Percentiles rank a stretch among this genome's conserved stretches.
phyloP scores from a whole-genome alignment of 768 basidiomycete genomes.

The Calocera cornea region DNA sequence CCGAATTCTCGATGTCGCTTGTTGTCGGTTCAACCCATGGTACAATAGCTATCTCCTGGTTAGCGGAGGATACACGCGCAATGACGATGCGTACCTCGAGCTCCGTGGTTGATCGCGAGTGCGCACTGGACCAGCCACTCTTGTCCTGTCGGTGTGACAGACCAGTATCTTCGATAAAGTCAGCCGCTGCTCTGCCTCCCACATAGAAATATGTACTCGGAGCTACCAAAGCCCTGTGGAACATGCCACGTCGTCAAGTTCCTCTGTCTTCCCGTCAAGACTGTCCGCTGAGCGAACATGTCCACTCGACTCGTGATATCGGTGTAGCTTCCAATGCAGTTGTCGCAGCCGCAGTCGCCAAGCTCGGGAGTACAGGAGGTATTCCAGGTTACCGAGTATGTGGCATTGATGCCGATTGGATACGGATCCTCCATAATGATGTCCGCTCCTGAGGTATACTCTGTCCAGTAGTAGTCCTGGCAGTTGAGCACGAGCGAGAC shows the following conservation, averaged over 20 bases:
- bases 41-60: constrained; percentile 30
- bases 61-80: not conserved
- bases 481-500: constrained; percentile 48
- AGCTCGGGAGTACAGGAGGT: constrained; percentile 30
- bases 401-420: constrained; percentile 19
- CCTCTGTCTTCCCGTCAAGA: constrained; percentile 52
- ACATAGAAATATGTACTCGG: constrained; percentile 19
- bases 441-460: constrained; percentile 50
- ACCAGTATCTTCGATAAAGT: constrained; percentile 38
- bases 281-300: constrained; percentile 44
- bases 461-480: constrained; percentile 48
- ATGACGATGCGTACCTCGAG: constrained; percentile 8
- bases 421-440: constrained; percentile 59
- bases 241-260: constrained; percentile 66
- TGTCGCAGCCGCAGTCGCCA: constrained; percentile 63
- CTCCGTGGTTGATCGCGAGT: constrained; percentile 59
- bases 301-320: constrained; percentile 59
- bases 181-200: not conserved
- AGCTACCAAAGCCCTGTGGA: constrained; percentile 60
- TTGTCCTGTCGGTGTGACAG: constrained; percentile 47
- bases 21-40: constrained; percentile 42
- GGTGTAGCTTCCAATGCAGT: constrained; percentile 52
- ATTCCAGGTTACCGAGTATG: constrained; percentile 16
- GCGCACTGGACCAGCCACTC: constrained; percentile 56
- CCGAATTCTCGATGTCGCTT: constrained; percentile 38